Evolutionary conservation across 2,329 filamentous ascomycete species (phyloP).

Genomic region (Didymella pinodella): DNA sequence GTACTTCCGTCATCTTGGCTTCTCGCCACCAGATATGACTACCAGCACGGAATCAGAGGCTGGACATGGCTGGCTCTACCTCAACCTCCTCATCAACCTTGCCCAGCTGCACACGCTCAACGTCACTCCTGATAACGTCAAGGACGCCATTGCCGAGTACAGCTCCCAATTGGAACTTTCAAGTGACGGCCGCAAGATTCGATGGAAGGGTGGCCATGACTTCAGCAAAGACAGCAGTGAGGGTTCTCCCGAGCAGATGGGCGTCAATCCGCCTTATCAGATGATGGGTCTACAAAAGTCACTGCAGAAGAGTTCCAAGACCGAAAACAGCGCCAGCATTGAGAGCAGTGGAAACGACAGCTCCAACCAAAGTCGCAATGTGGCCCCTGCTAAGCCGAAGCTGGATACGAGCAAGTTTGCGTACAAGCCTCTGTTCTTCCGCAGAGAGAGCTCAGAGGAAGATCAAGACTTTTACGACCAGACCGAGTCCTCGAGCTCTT

Average conservation of each 20-base stretch:
- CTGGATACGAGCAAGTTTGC: constrained; percentile 47
- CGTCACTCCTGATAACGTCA: constrained; percentile 79
- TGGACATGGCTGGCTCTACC: constrained; percentile 81
- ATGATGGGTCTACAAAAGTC: constrained; percentile 39
- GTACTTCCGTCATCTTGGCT: constrained; percentile 77
- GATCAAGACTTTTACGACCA: constrained; percentile 49
- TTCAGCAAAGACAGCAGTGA: constrained; percentile 73
- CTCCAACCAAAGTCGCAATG: constrained; percentile 28
- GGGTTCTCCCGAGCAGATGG: constrained; percentile 52
- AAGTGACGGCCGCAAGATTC: constrained; percentile 76
- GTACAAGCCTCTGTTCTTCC: constrained; percentile 60
- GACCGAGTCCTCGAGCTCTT: constrained; percentile 39
- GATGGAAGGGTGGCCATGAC: constrained; percentile 76
- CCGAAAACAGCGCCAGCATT: constrained; percentile 30
- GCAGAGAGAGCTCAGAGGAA: constrained; percentile 54
- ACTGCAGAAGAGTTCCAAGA: constrained; percentile 40
- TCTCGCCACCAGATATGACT: constrained; percentile 66
- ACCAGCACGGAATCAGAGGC: constrained; percentile 63
- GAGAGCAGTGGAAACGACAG: constrained; percentile 31
- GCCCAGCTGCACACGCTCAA: constrained; percentile 87
- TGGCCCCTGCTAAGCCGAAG: constrained; percentile 33
- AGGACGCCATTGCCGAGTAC: constrained; percentile 72
- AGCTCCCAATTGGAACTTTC: constrained; percentile 82
- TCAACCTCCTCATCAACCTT: constrained; percentile 81
- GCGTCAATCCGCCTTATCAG: constrained; percentile 62